Percentiles rank a stretch among this genome's conserved stretches.
These are phyloP conservation scores for Ceraceosorus bombacis DNA, from an alignment of 1,284 basidiomycete genomes.

Conservation along the genomic window DNA sequence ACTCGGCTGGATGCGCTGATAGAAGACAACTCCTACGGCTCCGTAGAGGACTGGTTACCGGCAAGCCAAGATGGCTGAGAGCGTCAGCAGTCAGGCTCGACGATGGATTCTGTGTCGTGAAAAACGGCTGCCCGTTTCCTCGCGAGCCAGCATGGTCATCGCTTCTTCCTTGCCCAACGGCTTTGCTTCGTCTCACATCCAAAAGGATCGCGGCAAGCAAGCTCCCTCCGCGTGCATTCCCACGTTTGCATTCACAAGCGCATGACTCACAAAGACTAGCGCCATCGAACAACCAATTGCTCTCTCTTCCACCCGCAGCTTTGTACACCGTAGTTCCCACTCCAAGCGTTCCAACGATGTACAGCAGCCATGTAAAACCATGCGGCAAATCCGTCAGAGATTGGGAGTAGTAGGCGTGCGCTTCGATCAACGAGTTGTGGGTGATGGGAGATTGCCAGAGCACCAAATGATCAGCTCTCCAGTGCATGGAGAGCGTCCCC, in stretches of 20 bases:
- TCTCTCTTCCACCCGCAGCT: slow-evolving; percentile 36
- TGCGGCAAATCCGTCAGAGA: slow-evolving; percentile 33
- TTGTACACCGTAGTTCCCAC: slow-evolving; percentile 29
- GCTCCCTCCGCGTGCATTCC: too few species aligned
- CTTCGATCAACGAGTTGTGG: slow-evolving; percentile 28
- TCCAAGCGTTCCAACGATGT: slow-evolving; percentile 25
- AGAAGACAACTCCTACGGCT: slow-evolving; percentile 37
- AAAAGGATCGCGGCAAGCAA: too few species aligned
- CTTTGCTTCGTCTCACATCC: too few species aligned
- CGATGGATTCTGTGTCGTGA: neutral
- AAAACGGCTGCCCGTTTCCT: neutral
- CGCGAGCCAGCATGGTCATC: neutral
- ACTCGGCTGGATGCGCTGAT: slow-evolving; percentile 39
- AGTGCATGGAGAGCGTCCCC: slow-evolving; percentile 45
- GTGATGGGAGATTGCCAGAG: slow-evolving; percentile 43
- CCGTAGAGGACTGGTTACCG: slow-evolving; percentile 32
- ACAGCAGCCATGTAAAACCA: slow-evolving; percentile 22
- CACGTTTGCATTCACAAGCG: neutral
- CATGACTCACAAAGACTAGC: slow-evolving; percentile 40
- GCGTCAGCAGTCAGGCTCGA: neutral
- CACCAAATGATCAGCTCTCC: slow-evolving; percentile 45
- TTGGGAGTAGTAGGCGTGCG: slow-evolving; percentile 41
- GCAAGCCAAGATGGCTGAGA: neutral
- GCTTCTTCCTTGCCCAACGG: too few species aligned
- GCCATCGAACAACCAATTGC: slow-evolving; percentile 48